These are phyloP conservation scores for Thelonectria discophora DNA, from an alignment of 2,329 filamentous ascomycete species.

Conservation along the genomic window DNA sequence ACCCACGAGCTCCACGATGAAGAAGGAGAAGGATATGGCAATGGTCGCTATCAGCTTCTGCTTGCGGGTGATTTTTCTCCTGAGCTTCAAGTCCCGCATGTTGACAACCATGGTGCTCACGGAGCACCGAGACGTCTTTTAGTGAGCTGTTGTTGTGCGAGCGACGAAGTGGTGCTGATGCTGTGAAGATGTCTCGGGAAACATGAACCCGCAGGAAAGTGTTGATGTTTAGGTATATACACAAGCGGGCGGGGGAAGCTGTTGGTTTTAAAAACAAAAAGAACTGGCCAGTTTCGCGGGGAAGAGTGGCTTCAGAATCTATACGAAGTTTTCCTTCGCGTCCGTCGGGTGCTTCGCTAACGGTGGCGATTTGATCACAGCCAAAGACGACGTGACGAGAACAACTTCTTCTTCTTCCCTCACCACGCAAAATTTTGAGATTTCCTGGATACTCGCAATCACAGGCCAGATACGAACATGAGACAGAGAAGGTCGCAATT, in stretches of 20 bases:
- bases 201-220: background rate
- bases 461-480: background rate
- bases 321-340: slow-evolving; percentile 12
- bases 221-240: slow-evolving; percentile 9
- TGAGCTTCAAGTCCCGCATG: slow-evolving; percentile 37
- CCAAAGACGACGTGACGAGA: background rate
- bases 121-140: background rate
- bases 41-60: slow-evolving; percentile 59
- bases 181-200: background rate
- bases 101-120: background rate
- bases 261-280: background rate
- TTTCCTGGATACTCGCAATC: background rate
- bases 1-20: slow-evolving; percentile 62
- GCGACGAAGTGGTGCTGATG: background rate
- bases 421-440: background rate
- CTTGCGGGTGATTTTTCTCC: slow-evolving; percentile 51
- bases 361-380: slow-evolving; percentile 17
- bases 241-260: background rate
- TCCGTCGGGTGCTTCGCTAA: slow-evolving; percentile 28
- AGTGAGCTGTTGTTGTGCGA: background rate
- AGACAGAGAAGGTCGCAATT: background rate
- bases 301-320: background rate
- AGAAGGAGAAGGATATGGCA: slow-evolving; percentile 60
- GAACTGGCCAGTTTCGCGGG: slow-evolving; percentile 10
- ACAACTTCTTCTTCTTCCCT: background rate